Percentiles rank a stretch among this genome's conserved stretches.
Conservation (phyloP, 352 stramenopile genomes). For the Pilasporangium apinafurcum region DNA sequence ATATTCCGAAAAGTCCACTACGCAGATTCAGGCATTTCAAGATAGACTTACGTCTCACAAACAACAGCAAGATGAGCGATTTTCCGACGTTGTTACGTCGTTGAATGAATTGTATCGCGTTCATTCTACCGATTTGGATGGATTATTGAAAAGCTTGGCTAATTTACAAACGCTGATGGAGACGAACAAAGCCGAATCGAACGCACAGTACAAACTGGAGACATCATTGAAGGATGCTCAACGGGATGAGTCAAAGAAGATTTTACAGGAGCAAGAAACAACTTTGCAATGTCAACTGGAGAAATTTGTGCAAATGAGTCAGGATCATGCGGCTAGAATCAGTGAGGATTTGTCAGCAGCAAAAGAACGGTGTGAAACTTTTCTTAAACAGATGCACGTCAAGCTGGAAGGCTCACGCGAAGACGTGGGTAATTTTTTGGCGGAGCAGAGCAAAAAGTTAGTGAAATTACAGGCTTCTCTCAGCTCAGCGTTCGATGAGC, state of each 20-base stretch:
- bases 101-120: slow-evolving; percentile 37
- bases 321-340: slow-evolving; percentile 20
- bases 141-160: slow-evolving; percentile 24
- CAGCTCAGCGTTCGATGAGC: slow-evolving; percentile 36
- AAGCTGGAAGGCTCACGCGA: slow-evolving; percentile 18
- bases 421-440: slow-evolving; percentile 29
- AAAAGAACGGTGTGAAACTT: slow-evolving; percentile 18
- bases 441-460: slow-evolving; percentile 36
- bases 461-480: slow-evolving; percentile 36
- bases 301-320: slow-evolving; percentile 21
- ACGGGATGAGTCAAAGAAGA: slow-evolving; percentile 8
- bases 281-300: slow-evolving; percentile 24
- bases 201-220: slow-evolving; percentile 10
- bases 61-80: slow-evolving; percentile 32
- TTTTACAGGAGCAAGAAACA: slow-evolving; percentile 17
- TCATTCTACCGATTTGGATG: slow-evolving; percentile 35
- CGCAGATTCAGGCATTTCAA: slow-evolving; percentile 40
- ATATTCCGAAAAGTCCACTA: slow-evolving; percentile 35
- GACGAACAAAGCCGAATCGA: slow-evolving; percentile 8
- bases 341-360: slow-evolving; percentile 17
- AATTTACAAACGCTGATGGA: slow-evolving; percentile 22
- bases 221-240: slow-evolving; percentile 7
- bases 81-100: slow-evolving; percentile 29
- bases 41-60: slow-evolving; percentile 40
- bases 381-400: slow-evolving; percentile 22